Conservation (phyloP, 441 rosid genomes). For the Adansonia gregorii region DNA sequence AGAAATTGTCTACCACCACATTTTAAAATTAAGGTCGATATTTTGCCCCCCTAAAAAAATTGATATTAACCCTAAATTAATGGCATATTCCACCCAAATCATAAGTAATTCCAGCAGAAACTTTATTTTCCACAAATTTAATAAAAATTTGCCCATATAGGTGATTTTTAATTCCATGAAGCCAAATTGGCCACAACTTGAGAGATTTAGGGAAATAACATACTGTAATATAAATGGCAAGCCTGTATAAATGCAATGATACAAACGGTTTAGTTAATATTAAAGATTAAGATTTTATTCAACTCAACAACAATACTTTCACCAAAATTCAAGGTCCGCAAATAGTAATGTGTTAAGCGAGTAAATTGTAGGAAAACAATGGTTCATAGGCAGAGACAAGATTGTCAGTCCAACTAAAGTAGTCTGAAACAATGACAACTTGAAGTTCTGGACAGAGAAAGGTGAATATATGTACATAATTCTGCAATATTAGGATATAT, state of each 20-base stretch:
- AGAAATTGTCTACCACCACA: conserved; percentile 16
- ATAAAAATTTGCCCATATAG: neutral
- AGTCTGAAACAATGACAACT: neutral
- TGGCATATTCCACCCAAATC: neutral
- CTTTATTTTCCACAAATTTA: neutral
- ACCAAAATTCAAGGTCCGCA: neutral
- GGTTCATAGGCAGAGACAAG: neutral
- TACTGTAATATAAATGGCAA: neutral
- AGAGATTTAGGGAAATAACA: neutral
- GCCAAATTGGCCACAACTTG: neutral
- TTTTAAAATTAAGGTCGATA: neutral
- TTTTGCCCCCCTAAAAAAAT: neutral
- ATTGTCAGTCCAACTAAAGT: conserved; percentile 4
- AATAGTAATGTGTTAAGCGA: conserved; percentile 2
- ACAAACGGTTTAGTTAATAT: neutral
- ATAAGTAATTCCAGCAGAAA: neutral
- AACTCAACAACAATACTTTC: conserved; percentile 10
- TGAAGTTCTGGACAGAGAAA: neutral
- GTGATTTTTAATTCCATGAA: neutral
- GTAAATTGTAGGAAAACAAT: neutral
- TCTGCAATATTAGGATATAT: neutral
- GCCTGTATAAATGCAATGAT: conserved; percentile 1
- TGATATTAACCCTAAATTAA: conserved; percentile 10
- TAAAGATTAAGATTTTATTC: neutral
- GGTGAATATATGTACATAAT: neutral